phyloP scores from a whole-genome alignment of 352 stramenopile genomes.

The Peronospora destructor region DNA sequence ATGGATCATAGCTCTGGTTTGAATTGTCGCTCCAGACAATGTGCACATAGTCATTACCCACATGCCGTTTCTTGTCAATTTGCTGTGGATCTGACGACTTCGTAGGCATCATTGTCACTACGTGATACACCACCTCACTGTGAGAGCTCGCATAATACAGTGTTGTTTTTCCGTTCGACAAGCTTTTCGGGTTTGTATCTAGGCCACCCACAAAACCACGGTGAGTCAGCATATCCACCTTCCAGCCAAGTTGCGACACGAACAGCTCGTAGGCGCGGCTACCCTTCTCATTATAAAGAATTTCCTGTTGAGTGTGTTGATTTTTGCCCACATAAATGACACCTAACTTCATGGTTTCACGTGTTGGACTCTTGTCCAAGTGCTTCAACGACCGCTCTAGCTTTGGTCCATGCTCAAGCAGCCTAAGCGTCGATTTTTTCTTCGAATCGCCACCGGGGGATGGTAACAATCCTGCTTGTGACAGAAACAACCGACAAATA shows the following conservation, averaged over 20 bases:
- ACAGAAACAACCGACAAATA: conserved; percentile 78
- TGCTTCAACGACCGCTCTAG: conserved; percentile 77
- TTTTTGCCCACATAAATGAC: conserved; percentile 78
- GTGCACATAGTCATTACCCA: conserved; percentile 85
- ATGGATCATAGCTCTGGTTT: conserved; percentile 62
- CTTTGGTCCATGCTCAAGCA: conserved; percentile 68
- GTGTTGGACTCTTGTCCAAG: conserved; percentile 76
- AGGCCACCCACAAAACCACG: conserved; percentile 70
- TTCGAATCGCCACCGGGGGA: conserved; percentile 51
- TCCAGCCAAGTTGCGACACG: conserved; percentile 70
- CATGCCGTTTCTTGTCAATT: conserved; percentile 87
- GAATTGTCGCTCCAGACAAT: conserved; percentile 85
- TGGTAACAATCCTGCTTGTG: conserved; percentile 60
- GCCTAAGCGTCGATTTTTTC: conserved; percentile 48
- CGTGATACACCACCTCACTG: conserved; percentile 83
- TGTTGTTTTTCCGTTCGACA: conserved; percentile 66
- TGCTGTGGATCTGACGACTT: conserved; percentile 72
- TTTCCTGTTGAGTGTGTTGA: conserved; percentile 72
- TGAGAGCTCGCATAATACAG: conserved; percentile 80
- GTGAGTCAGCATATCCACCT: conserved; percentile 60
- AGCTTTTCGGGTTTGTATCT: conserved; percentile 72
- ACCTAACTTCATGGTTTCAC: conserved; percentile 88
- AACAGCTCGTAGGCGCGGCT: conserved; percentile 63
- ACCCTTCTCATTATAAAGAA: conserved; percentile 70
- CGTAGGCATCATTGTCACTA: conserved; percentile 85